Conservation (phyloP, 2,329 filamentous ascomycete species). For the Nannizzia gypsea region DNA sequence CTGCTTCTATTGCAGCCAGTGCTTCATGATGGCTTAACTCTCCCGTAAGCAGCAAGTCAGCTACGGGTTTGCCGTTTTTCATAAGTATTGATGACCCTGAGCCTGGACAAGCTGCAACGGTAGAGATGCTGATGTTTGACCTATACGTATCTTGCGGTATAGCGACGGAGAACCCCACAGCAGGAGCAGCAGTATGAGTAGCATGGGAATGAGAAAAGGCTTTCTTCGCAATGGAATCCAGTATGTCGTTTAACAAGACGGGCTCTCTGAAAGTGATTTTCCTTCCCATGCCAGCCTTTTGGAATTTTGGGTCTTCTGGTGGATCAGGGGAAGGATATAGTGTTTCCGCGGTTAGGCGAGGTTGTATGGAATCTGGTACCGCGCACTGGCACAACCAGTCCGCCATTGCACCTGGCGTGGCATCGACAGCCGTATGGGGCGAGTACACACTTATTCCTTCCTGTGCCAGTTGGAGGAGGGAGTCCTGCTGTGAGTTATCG, state of each 20-base stretch:
- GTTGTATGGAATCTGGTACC: slow-evolving; percentile 19
- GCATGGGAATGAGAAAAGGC: slow-evolving; percentile 46
- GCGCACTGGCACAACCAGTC: slow-evolving; percentile 90
- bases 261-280: slow-evolving; percentile 44
- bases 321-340: slow-evolving; percentile 36
- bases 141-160: slow-evolving; percentile 48
- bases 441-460: slow-evolving; percentile 91
- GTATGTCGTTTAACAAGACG: slow-evolving; percentile 45
- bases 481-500: slow-evolving; percentile 72
- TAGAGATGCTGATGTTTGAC: slow-evolving; percentile 47
- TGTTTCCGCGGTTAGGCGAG: slow-evolving; percentile 19
- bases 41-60: slow-evolving; percentile 78
- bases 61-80: slow-evolving; percentile 39
- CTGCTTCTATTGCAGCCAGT: slow-evolving; percentile 70
- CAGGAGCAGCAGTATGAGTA: slow-evolving; percentile 30
- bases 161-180: slow-evolving; percentile 47
- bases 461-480: slow-evolving; percentile 67
- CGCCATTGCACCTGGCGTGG: slow-evolving; percentile 70
- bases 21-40: slow-evolving; percentile 92
- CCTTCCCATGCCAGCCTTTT: slow-evolving; percentile 50
- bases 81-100: slow-evolving; percentile 66
- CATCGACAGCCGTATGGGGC: slow-evolving; percentile 90
- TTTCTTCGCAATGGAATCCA: slow-evolving; percentile 48
- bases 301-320: slow-evolving; percentile 26
- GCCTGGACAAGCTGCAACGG: slow-evolving; percentile 79